Conservation (phyloP, 164 flowering plant genomes). For the Buxus sempervirens region DNA sequence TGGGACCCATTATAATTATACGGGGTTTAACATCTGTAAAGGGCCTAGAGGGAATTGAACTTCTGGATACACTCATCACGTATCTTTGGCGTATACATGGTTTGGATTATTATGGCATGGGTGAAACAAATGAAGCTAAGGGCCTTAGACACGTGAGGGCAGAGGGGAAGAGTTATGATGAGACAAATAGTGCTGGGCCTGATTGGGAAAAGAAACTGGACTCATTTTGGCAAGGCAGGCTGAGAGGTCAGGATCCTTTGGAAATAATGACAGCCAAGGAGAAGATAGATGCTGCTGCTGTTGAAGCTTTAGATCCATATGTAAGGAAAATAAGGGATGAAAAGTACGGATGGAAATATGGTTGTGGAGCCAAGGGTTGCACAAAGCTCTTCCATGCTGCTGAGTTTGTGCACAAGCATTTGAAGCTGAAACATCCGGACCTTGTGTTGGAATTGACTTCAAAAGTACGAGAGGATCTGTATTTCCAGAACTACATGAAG, state of each 20-base stretch:
- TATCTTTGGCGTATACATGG: conserved; percentile 98
- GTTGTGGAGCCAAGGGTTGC: conserved; percentile 99
- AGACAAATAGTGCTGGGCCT: conserved; percentile 34
- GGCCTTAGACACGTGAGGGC: conserved; percentile 88
- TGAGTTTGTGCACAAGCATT: conserved; percentile 96
- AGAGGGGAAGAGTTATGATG: conserved; percentile 61
- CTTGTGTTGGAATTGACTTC: conserved; percentile 79
- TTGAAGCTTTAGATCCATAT: conserved; percentile 79
- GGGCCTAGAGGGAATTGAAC: conserved; percentile 93
- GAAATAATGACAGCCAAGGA: conserved; percentile 94
- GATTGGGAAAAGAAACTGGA: conserved; percentile 96
- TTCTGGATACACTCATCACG: conserved; percentile 81
- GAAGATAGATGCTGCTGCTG: conserved; percentile 86
- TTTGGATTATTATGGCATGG: conserved; percentile 89
- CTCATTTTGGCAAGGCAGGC: conserved; percentile 77
- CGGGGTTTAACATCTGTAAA: conserved; percentile 81
- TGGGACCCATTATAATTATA: conserved; percentile 80
- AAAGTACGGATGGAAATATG: conserved; percentile 99
- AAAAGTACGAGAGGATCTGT: conserved; percentile 90
- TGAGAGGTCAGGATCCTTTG: conserved; percentile 82
- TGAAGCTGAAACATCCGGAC: conserved; percentile 88
- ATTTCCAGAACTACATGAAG: conserved; percentile 96
- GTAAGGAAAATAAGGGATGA: conserved; percentile 98
- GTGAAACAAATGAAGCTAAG: conserved; percentile 78
- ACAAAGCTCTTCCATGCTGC: conserved; percentile 99